Percentiles rank a stretch among this genome's conserved stretches.
Evolutionary conservation across 768 basidiomycete species (phyloP).

Genomic region (Hortiboletus flavorubellus): DNA sequence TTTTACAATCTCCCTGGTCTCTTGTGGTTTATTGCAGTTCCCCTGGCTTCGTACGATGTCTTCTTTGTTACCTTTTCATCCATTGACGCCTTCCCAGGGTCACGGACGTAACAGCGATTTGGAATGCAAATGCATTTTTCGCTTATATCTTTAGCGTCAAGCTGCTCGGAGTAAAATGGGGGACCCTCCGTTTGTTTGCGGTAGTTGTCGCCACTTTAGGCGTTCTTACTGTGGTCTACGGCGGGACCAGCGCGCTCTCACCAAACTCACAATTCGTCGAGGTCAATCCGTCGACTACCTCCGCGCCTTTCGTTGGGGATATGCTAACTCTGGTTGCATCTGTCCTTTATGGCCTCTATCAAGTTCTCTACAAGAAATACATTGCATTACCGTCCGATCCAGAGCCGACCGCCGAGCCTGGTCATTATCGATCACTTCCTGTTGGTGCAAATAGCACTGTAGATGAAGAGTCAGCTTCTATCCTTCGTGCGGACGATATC

Average conservation of each 20-base stretch:
- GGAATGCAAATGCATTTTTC: constrained; percentile 91
- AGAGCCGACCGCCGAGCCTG: constrained; percentile 40
- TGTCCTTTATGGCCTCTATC: constrained; percentile 70
- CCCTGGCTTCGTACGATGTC: constrained; percentile 62
- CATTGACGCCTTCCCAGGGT: constrained; percentile 43
- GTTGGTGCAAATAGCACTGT: constrained; percentile 33
- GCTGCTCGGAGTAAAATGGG: constrained; percentile 61
- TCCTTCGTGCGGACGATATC: constrained; percentile 29
- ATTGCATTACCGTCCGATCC: constrained; percentile 67
- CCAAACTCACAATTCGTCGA: constrained; percentile 16
- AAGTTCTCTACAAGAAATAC: constrained; percentile 82
- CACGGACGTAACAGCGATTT: constrained; percentile 82
- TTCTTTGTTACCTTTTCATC: background rate
- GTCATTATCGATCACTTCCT: constrained; percentile 44
- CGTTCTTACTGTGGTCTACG: constrained; percentile 79
- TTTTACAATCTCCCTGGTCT: constrained; percentile 63
- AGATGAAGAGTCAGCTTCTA: constrained; percentile 19
- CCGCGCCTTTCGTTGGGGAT: constrained; percentile 68
- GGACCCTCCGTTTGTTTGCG: constrained; percentile 59
- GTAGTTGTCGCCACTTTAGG: constrained; percentile 81
- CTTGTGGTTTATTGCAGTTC: constrained; percentile 73
- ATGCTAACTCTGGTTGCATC: constrained; percentile 70
- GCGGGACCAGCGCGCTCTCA: constrained; percentile 44
- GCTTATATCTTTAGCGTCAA: constrained; percentile 84
- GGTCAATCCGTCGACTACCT: constrained; percentile 17